Evolutionary conservation across 768 basidiomycete genomes (phyloP).

Genomic region (Favolaschia claudopus): DNA sequence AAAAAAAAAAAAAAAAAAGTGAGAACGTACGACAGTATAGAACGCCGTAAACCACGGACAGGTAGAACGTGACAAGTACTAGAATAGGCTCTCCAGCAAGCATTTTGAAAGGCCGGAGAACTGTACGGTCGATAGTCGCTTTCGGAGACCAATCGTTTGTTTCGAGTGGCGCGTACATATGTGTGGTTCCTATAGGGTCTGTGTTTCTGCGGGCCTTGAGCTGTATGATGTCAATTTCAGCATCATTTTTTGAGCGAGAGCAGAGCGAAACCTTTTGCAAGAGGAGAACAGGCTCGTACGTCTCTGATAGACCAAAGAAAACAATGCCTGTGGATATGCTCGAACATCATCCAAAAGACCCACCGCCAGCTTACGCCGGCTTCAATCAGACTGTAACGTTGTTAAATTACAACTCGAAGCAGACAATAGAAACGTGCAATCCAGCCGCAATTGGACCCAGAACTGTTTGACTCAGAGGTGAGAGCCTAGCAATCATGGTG

Average conservation of each 20-base stretch:
- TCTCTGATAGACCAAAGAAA: slow-evolving; percentile 64
- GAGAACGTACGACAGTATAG: slow-evolving; percentile 59
- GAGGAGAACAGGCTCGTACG: slow-evolving; percentile 68
- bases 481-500: no score
- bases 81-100: slow-evolving; percentile 67
- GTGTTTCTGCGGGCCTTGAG: slow-evolving; percentile 56
- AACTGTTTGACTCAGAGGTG: no score
- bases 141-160: slow-evolving; percentile 57
- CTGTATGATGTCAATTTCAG: slow-evolving; percentile 32
- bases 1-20: not conserved
- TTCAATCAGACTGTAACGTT: slow-evolving; percentile 56
- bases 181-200: slow-evolving; percentile 50
- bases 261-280: slow-evolving; percentile 42
- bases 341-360: slow-evolving; percentile 73
- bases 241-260: not conserved
- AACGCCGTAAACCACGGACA: slow-evolving; percentile 64
- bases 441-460: slow-evolving; percentile 69
- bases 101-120: slow-evolving; percentile 68
- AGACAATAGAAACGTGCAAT: no score
- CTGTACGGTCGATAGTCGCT: slow-evolving; percentile 59
- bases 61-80: slow-evolving; percentile 64
- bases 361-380: slow-evolving; percentile 54
- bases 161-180: slow-evolving; percentile 65
- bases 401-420: no score
- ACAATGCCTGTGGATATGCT: slow-evolving; percentile 54